A percentile compares a stretch with the other conserved stretches of the same genome.
Evolutionary conservation across 495 filamentous ascomycete genomes (phyloP).

Genomic region (Tirmania nivea): DNA sequence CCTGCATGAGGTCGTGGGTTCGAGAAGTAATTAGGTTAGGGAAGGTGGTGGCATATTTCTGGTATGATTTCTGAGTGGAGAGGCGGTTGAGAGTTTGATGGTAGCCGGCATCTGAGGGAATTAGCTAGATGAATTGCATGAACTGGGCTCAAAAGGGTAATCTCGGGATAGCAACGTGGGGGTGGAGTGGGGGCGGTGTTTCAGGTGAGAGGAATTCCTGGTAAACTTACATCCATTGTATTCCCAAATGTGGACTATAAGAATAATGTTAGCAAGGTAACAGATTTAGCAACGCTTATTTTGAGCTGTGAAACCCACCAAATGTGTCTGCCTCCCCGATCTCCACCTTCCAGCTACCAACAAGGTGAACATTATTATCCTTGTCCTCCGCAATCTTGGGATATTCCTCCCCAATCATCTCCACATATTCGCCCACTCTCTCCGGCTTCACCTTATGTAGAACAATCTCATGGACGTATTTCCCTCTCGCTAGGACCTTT

Average conservation of each 20-base stretch:
- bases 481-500: slow-evolving; percentile 80
- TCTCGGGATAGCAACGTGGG: no score
- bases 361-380: slow-evolving; percentile 82
- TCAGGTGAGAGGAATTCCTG: no score
- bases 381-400: slow-evolving; percentile 57
- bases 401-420: slow-evolving; percentile 83
- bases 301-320: slow-evolving; percentile 32
- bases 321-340: slow-evolving; percentile 97
- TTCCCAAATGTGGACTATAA: slow-evolving; percentile 90
- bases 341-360: slow-evolving; percentile 96
- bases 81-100: slow-evolving; percentile 78
- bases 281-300: background rate
- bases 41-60: slow-evolving; percentile 59
- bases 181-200: no score
- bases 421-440: slow-evolving; percentile 82
- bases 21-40: slow-evolving; percentile 62
- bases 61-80: slow-evolving; percentile 54
- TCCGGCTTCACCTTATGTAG: slow-evolving; percentile 93
- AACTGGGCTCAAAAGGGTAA: background rate
- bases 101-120: slow-evolving; percentile 42
- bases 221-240: slow-evolving; percentile 61
- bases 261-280: slow-evolving; percentile 3
- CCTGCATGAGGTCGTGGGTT: slow-evolving; percentile 85
- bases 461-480: slow-evolving; percentile 96
- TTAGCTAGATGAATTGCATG: background rate